Evolutionary conservation across 306 rosid species (phyloP).

Genomic region (Castanospermum australe): DNA sequence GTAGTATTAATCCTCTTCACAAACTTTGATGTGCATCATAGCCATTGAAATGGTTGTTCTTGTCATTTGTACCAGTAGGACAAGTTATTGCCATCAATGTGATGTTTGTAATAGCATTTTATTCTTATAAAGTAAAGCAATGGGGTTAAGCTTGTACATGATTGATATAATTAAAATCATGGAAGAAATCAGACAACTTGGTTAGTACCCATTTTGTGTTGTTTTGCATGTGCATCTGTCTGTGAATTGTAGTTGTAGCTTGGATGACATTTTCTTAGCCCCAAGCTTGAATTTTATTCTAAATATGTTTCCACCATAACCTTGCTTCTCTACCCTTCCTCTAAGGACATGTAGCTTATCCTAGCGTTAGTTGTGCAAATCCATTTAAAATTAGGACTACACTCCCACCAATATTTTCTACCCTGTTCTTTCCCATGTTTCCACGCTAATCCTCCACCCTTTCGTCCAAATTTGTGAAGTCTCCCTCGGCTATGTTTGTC

Average conservation of each 20-base stretch:
- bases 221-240: conserved; percentile 4
- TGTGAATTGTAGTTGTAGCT: conserved; percentile 8
- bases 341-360: background rate
- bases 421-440: background rate
- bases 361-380: background rate
- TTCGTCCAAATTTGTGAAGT: background rate
- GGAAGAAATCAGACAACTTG: conserved; percentile 12
- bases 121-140: conserved; percentile 14
- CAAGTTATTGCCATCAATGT: conserved; percentile 27
- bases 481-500: background rate
- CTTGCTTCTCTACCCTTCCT: background rate
- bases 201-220: conserved; percentile 9
- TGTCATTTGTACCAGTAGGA: conserved; percentile 29
- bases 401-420: background rate
- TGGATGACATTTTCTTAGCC: background rate
- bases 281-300: background rate
- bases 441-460: background rate
- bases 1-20: conserved; percentile 26
- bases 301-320: background rate
- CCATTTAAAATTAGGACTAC: background rate
- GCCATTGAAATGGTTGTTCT: conserved; percentile 27
- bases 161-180: conserved; percentile 9
- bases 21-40: conserved; percentile 22
- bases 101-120: conserved; percentile 34
- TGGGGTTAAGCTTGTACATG: conserved; percentile 26